Evolutionary conservation across 768 basidiomycete genomes (phyloP).

Genomic region (Mycena metata): DNA sequence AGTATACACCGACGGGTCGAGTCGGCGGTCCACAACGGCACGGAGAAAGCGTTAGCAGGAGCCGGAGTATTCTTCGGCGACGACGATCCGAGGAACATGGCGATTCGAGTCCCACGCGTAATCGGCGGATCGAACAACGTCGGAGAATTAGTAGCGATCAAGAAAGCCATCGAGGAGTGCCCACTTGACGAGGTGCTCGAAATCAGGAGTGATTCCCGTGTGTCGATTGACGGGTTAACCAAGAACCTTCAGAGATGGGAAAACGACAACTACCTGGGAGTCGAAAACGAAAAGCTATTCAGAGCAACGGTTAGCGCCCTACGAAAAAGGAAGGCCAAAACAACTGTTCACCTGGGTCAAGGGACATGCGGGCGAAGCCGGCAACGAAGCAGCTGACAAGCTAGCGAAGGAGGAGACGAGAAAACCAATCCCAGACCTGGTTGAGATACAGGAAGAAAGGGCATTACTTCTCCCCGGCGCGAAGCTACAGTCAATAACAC

Average conservation of each 20-base stretch:
- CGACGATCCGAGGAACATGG: no score
- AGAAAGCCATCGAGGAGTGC: slow-evolving; percentile 2
- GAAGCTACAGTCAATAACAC: no score
- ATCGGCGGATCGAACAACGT: slow-evolving; percentile 6
- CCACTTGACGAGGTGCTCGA: background rate
- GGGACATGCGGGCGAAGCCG: slow-evolving; percentile 2
- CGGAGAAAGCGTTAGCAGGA: no score
- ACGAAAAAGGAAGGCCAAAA: slow-evolving; percentile 3
- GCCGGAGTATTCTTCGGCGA: no score
- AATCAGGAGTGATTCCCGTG: background rate
- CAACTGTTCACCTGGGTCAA: slow-evolving; percentile 3
- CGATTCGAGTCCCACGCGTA: no score
- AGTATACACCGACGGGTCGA: slow-evolving; percentile 1
- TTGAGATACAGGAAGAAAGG: no score
- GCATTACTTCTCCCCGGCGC: background rate
- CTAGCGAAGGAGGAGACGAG: background rate
- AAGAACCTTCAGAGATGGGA: slow-evolving; percentile 3
- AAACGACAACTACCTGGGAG: no score
- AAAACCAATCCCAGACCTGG: no score
- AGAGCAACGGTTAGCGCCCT: background rate
- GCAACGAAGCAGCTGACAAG: slow-evolving; percentile 17
- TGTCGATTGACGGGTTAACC: slow-evolving; percentile 3
- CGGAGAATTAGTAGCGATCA: slow-evolving; percentile 10
- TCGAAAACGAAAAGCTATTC: no score
- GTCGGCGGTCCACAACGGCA: no score